Percentiles rank a stretch among this genome's conserved stretches.
Conservation (phyloP, 805 yeast genomes). For the Metschnikowia cerradonensis region DNA sequence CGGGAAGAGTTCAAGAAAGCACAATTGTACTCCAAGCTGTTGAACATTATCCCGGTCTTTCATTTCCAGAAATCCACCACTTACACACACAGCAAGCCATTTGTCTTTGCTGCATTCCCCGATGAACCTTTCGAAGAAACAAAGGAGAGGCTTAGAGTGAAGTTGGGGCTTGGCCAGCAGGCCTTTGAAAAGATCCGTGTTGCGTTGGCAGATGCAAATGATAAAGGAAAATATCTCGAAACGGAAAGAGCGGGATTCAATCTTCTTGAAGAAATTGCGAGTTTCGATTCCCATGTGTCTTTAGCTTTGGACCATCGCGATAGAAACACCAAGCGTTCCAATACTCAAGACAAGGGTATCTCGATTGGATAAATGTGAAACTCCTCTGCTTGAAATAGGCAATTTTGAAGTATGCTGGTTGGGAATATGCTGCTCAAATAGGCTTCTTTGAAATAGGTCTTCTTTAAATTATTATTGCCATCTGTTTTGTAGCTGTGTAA, state of each 20-base stretch:
- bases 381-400: not conserved
- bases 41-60: slow-evolving; percentile 57
- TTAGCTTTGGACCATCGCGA: slow-evolving; percentile 89
- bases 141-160: slow-evolving; percentile 59
- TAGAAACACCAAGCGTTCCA: slow-evolving; percentile 48
- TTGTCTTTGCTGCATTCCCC: slow-evolving; percentile 66
- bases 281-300: slow-evolving; percentile 40
- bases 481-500: too few relatives aligned
- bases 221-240: slow-evolving; percentile 43
- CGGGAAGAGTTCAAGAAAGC: slow-evolving; percentile 14
- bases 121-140: slow-evolving; percentile 64
- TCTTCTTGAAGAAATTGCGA: slow-evolving; percentile 50
- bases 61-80: slow-evolving; percentile 73
- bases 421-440: too few relatives aligned
- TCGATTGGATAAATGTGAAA: slow-evolving; percentile 28
- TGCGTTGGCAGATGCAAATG: slow-evolving; percentile 47
- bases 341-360: slow-evolving; percentile 39
- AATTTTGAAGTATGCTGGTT: not conserved
- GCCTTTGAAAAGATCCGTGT: slow-evolving; percentile 75
- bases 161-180: slow-evolving; percentile 71
- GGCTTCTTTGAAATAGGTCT: too few relatives aligned
- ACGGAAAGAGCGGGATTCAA: slow-evolving; percentile 49
- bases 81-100: slow-evolving; percentile 78
- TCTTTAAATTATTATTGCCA: too few relatives aligned
- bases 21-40: slow-evolving; percentile 24